Evolutionary conservation across 169 alveolate species (phyloP), one percentile per base, ranked within the genome.

Genomic region (Plasmodium blacklocki): DNA sequence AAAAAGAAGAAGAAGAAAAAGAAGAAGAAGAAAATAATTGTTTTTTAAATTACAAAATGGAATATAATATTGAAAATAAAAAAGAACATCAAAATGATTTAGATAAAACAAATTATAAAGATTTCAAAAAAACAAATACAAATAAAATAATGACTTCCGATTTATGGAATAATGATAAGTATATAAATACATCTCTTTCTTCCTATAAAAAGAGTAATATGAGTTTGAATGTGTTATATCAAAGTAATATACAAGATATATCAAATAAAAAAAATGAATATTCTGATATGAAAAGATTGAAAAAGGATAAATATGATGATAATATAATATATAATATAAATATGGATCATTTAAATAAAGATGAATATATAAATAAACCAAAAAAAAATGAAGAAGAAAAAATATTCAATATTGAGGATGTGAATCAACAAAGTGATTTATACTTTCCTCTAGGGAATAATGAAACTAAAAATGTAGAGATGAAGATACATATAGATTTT

Each of bases 401-500:
- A 56, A 56, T 56, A 12, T 12, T 62, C 7, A 6, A 62, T 12
- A 14, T 18, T 26, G 15, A 39, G n/a, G 56, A 66, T 49, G n/a
- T 19, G 8, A 9, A 50, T 19, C 19, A 50, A 21, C 67, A 63
- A 14, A 76, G 62, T 71, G 14, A 19, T 66, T 59, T 78, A 78
- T 12, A 19, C 23, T 14, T 26, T 29, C 15, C 26, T 26, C 23
- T 49, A 29, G 68, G 50, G 26, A 47, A 78, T 11, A 12, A 15
- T 26, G 26, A 32, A 18, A 0, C 1, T 8, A 29, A 50, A 78
- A 59, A 66, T 15, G 50, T 66, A n/a, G 29, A 78, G 23, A 78
- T 63, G 89, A 78, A 78, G 39, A 66, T 78, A 66, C 32, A 50
- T 29, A 58, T 78, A 78, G 50, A 15, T n/a, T 52, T 78, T 29